These are phyloP conservation scores for Phytopythium montanum DNA, from an alignment of 352 stramenopile species.

Conservation along the genomic window DNA sequence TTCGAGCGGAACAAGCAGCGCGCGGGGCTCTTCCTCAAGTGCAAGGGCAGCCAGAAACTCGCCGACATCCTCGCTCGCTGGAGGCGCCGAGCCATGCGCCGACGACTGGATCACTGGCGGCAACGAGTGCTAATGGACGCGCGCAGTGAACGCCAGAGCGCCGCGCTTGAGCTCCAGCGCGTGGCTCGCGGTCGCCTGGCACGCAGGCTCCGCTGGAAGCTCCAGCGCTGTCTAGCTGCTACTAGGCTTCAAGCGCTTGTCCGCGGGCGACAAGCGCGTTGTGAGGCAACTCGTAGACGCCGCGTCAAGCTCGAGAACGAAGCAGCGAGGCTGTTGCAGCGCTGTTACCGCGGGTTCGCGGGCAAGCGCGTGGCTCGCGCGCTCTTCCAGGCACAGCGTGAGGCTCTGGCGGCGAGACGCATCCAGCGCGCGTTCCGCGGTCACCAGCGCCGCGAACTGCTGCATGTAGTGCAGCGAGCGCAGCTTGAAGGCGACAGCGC, in stretches of 20 bases:
- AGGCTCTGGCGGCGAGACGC: slow-evolving; percentile 43
- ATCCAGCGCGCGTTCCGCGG: slow-evolving; percentile 73
- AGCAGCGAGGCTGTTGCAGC: slow-evolving; percentile 51
- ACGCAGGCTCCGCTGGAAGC: slow-evolving; percentile 17
- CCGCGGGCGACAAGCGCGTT: slow-evolving; percentile 40
- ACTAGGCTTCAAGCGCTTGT: slow-evolving; percentile 48
- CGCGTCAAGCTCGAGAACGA: slow-evolving; percentile 42
- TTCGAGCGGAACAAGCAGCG: slow-evolving; percentile 78
- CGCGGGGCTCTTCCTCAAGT: slow-evolving; percentile 80
- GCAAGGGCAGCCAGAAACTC: slow-evolving; percentile 75
- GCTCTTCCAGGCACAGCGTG: slow-evolving; percentile 62
- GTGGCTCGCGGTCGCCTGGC: slow-evolving; percentile 46
- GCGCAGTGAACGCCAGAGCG: slow-evolving; percentile 52
- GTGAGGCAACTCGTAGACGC: slow-evolving; percentile 15
- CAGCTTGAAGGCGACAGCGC: slow-evolving; percentile 59
- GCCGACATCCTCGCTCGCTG: slow-evolving; percentile 61
- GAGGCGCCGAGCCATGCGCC: slow-evolving; percentile 44
- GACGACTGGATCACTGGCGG: slow-evolving; percentile 50
- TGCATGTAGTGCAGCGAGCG: slow-evolving; percentile 58
- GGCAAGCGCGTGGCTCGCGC: slow-evolving; percentile 60
- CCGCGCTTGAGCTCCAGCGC: slow-evolving; percentile 72
- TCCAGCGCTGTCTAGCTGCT: slow-evolving; percentile 14
- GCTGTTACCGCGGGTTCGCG: slow-evolving; percentile 73
- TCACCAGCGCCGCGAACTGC: slow-evolving; percentile 51
- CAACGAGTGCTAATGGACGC: slow-evolving; percentile 40